These are phyloP conservation scores for Torulaspora pretoriensis DNA, from an alignment of 1,139 yeast species.

Conservation along the genomic window DNA sequence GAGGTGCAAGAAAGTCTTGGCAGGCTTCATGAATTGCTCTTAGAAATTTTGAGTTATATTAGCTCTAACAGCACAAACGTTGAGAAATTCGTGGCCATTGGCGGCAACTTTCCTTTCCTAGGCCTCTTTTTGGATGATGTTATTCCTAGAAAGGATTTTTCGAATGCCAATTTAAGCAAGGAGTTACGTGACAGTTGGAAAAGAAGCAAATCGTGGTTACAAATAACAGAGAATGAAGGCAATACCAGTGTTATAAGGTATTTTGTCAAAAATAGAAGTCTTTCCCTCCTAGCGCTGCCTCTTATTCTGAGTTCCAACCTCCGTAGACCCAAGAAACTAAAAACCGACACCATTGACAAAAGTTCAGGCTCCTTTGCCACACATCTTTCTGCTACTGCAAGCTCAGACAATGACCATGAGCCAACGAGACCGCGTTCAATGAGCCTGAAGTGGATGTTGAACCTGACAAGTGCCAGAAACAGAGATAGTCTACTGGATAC, in stretches of 20 bases:
- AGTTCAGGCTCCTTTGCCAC: background rate
- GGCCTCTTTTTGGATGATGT: constrained; percentile 7
- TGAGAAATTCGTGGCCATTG: constrained; percentile 22
- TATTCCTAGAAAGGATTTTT: constrained; percentile 6
- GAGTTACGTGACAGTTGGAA: constrained; percentile 7
- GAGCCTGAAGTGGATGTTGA: constrained; percentile 13
- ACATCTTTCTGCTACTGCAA: background rate
- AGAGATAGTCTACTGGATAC: constrained; percentile 7
- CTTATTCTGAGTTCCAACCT: constrained; percentile 14
- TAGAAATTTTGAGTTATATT: constrained; percentile 15
- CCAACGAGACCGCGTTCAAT: constrained; percentile 9
- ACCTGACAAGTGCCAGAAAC: constrained; percentile 5
- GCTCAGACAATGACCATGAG: background rate
- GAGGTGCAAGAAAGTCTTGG: constrained; percentile 11
- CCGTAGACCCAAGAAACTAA: constrained; percentile 2
- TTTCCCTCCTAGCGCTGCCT: constrained; percentile 15
- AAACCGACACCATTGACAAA: constrained; percentile 1
- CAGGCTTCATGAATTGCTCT: constrained; percentile 11
- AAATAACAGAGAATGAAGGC: constrained; percentile 2
- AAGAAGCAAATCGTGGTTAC: constrained; percentile 11
- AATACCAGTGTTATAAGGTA: constrained; percentile 4
- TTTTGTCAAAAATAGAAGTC: constrained; percentile 12
- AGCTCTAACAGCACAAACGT: constrained; percentile 16
- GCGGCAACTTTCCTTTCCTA: constrained; percentile 26
- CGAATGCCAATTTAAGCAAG: constrained; percentile 6